Evolutionary conservation across 1,284 basidiomycete species (phyloP), one percentile per base, ranked within the genome.

Genomic region (Serendipita sp.): DNA sequence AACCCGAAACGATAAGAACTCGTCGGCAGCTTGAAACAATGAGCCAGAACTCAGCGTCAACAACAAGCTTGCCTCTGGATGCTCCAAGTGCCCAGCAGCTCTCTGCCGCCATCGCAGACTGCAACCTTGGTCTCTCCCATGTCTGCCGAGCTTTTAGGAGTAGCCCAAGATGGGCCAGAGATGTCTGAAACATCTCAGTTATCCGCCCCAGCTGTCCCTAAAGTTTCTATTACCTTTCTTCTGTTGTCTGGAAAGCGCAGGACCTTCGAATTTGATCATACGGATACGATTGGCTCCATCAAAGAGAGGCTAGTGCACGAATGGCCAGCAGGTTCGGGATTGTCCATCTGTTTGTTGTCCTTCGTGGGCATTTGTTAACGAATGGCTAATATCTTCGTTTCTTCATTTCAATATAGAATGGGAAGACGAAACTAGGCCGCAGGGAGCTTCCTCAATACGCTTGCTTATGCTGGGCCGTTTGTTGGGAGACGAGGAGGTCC

Each of bases 221-320:
- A 88, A 74, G 79, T 84, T 2, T 79, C 82, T 44, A 69, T 93
- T 60, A 87, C 84, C 0, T 90, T 91, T 68, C 76, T 93, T 32
- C 77, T 91, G 62, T 83, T 91, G 34, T 84, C 86, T 1, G 89
- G 90, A 0, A 76, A 80, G 60, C 77, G 85, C 64, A 78, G 84
- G 68, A 82, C 83, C 1, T 88, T 90, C 80, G 76, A 80, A 0
- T 93, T 93, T 68, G 87, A 89, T 60, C 87, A 88, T 6, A 82
- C 84, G 68, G 85, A 81, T 41, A 88, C 87, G 0, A 76, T 93
- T 15, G 87, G 88, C 12, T 76, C 89, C 66, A 84, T 89, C 63
- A 92, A 92, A 74, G 89, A 92, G 74, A 77, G 91, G 60, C 81
- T 87, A 53, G 91, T 88, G 88, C 87, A 84, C 74, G 81, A 82